phyloP scores from a whole-genome alignment of 1,139 yeast species.

The Yamadazyma blattariae region DNA sequence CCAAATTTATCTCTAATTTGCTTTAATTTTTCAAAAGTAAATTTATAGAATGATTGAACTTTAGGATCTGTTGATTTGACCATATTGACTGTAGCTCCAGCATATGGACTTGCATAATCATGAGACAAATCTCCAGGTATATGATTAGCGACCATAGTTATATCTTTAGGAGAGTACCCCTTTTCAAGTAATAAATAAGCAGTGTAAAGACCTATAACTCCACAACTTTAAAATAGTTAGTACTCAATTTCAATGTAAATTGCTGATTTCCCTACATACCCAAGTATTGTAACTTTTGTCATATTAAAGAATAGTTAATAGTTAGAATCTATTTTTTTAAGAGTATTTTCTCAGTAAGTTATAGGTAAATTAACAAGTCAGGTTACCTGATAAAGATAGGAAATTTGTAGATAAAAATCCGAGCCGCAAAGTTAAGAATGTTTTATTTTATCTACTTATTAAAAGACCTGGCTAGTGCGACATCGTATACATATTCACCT shows the following conservation, averaged over 20 bases:
- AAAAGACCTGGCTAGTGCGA: slow-evolving; percentile 9
- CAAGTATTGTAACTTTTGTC: not conserved
- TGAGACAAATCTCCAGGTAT: slow-evolving; percentile 22
- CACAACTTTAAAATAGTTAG: slow-evolving; percentile 13
- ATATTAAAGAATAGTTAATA: too few species aligned
- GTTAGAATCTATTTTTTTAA: too few species aligned
- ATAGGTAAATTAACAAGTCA: too few species aligned
- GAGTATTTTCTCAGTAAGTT: too few species aligned
- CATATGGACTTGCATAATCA: slow-evolving; percentile 22
- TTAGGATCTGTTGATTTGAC: slow-evolving; percentile 7
- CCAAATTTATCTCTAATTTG: slow-evolving; percentile 14
- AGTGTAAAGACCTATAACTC: slow-evolving; percentile 26
- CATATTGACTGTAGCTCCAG: slow-evolving; percentile 20
- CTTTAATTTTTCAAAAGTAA: slow-evolving; percentile 16
- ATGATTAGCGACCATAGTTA: slow-evolving; percentile 18
- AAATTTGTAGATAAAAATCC: too few species aligned
- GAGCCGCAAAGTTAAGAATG: too few species aligned
- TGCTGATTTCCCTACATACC: not conserved
- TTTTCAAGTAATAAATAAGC: slow-evolving; percentile 18
- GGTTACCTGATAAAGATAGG: too few species aligned
- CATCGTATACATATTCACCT: slow-evolving; percentile 12
- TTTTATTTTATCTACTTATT: not conserved
- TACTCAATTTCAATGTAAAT: not conserved
- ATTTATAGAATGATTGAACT: slow-evolving; percentile 9
- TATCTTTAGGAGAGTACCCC: slow-evolving; percentile 13